These are phyloP conservation scores for Fusarium nygamai DNA, from an alignment of 2,329 filamentous ascomycete species.

Conservation along the genomic window DNA sequence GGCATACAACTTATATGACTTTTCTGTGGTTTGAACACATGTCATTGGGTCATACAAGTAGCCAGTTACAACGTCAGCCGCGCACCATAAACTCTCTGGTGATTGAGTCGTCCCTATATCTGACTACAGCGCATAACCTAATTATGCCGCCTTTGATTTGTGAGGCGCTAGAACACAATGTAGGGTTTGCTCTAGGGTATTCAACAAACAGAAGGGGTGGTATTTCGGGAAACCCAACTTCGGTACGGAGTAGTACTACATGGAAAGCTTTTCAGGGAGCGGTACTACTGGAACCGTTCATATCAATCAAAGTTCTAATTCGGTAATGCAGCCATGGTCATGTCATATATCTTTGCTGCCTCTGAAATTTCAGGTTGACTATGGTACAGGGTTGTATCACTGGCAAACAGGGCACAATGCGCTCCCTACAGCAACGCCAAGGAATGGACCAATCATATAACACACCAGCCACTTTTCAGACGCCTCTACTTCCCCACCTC, in stretches of 20 bases:
- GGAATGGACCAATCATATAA: slow-evolving; percentile 12
- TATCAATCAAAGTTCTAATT: neutral
- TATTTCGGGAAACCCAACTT: neutral
- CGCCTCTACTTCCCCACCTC: slow-evolving; percentile 1
- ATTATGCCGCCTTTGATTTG: neutral
- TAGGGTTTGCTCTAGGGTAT: neutral
- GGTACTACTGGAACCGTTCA: neutral
- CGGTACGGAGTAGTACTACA: neutral
- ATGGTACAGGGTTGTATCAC: neutral
- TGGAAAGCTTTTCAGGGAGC: neutral
- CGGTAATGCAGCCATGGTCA: neutral
- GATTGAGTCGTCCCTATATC: neutral
- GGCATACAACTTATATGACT: neutral
- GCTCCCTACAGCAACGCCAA: slow-evolving; percentile 29
- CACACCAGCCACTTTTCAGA: slow-evolving; percentile 14
- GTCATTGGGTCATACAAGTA: neutral
- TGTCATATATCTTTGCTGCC: neutral
- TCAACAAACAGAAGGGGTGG: neutral
- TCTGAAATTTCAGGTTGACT: neutral
- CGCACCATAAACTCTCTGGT: neutral
- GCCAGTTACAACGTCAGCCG: no score
- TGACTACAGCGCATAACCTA: neutral
- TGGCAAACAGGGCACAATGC: slow-evolving; percentile 17
- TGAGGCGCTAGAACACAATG: neutral
- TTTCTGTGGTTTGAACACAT: neutral